phyloP scores from a whole-genome alignment of 352 stramenopile genomes.

The Pythium biforme region DNA sequence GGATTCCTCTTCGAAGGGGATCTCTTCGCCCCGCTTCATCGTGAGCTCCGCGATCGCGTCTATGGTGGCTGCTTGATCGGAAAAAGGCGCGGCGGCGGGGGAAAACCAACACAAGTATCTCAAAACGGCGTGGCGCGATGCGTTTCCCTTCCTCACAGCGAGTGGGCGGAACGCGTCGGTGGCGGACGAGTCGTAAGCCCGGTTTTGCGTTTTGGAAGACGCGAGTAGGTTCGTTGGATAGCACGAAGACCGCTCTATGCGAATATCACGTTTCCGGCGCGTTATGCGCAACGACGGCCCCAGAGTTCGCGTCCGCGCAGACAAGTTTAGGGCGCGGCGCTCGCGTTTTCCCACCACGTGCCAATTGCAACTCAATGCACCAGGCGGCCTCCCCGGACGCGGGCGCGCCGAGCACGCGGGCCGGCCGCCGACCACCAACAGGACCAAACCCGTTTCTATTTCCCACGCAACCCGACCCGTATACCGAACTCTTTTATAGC shows the following conservation, averaged over 20 bases:
- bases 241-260: slow-evolving; percentile 12
- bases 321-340: background rate
- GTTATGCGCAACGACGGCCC: background rate
- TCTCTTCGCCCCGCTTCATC: slow-evolving; percentile 52
- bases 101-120: background rate
- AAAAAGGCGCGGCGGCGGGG: background rate
- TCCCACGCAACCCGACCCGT: background rate
- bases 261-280: background rate
- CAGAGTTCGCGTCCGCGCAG: slow-evolving; percentile 11
- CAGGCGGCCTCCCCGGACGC: slow-evolving; percentile 20
- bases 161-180: background rate
- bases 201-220: background rate
- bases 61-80: slow-evolving; percentile 34
- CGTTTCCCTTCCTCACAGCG: background rate
- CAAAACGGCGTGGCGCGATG: background rate
- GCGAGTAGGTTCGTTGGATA: slow-evolving; percentile 12
- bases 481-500: background rate
- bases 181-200: slow-evolving; percentile 5
- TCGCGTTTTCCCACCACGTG: slow-evolving; percentile 22
- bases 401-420: slow-evolving; percentile 1
- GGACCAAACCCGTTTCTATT: slow-evolving; percentile 14
- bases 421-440: slow-evolving; percentile 21
- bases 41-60: slow-evolving; percentile 42
- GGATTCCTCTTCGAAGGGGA: slow-evolving; percentile 64
- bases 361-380: slow-evolving; percentile 37